phyloP scores from a whole-genome alignment of 768 basidiomycete genomes.

The Amanita polypyramis region DNA sequence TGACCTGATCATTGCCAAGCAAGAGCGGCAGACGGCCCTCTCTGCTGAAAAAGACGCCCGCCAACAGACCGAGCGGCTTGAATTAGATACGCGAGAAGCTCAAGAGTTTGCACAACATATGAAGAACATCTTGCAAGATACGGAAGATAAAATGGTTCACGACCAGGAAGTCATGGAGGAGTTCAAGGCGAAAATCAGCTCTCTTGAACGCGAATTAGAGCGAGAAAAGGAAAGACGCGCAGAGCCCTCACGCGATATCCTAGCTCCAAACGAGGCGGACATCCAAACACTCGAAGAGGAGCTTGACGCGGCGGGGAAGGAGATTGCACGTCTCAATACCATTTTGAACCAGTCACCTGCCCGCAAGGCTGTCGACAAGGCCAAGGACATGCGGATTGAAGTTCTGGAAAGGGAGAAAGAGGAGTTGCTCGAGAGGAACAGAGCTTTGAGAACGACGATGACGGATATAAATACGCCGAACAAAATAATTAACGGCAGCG shows the following conservation, averaged over 20 bases:
- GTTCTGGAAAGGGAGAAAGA: conserved; percentile 69
- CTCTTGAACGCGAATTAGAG: conserved; percentile 43
- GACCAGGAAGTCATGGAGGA: conserved; percentile 46
- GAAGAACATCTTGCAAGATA: conserved; percentile 68
- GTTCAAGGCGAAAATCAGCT: conserved; percentile 38
- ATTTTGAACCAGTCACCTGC: conserved; percentile 64
- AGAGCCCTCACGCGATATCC: conserved; percentile 16
- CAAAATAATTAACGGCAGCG: conserved; percentile 41
- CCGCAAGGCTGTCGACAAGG: conserved; percentile 67
- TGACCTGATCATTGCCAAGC: conserved; percentile 35
- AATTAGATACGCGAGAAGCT: conserved; percentile 40
- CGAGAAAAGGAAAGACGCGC: conserved; percentile 26
- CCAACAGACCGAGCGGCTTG: conserved; percentile 39
- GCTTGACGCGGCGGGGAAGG: conserved; percentile 65
- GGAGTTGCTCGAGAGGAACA: conserved; percentile 63
- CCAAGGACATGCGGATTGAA: conserved; percentile 67
- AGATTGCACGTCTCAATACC: conserved; percentile 61
- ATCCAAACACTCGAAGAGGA: conserved; percentile 62
- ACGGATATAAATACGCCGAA: conserved; percentile 48
- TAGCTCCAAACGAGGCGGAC: conserved; percentile 39
- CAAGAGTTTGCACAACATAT: conserved; percentile 52
- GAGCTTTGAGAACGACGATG: conserved; percentile 40
- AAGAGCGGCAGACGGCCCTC: conserved; percentile 22
- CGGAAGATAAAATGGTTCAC: conserved; percentile 56
- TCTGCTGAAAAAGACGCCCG: conserved; percentile 37